These are phyloP conservation scores for Hypoxylon sp. DNA, from an alignment of 2,329 filamentous ascomycete genomes.

Conservation along the genomic window DNA sequence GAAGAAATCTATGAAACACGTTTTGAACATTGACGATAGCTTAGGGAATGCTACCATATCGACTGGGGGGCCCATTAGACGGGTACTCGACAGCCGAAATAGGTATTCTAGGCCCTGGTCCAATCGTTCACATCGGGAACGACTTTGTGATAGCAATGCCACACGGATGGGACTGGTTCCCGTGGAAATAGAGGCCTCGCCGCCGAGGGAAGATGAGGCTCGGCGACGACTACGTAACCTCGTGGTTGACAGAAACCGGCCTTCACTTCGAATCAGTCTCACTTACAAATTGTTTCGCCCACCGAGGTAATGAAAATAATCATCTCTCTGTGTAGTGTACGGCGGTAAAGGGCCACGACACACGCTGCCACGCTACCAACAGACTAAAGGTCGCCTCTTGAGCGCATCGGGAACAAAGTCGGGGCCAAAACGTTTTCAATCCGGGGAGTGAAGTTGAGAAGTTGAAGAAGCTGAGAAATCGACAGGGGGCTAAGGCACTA, in stretches of 20 bases:
- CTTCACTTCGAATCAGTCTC: constrained; percentile 13
- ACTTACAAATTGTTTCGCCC: constrained; percentile 7
- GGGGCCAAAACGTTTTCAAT: constrained; percentile 35
- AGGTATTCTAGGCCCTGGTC: constrained; percentile 15
- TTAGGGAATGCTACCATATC: constrained; percentile 40
- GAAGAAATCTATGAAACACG: constrained; percentile 51
- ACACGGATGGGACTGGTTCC: constrained; percentile 24
- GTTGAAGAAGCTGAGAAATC: constrained; percentile 18
- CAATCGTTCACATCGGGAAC: constrained; percentile 22
- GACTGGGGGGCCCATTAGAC: constrained; percentile 37
- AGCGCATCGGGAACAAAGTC: constrained; percentile 12
- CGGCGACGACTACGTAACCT: constrained; percentile 12
- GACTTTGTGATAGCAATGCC: constrained; percentile 38
- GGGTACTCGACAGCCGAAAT: constrained; percentile 42
- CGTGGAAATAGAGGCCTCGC: neutral
- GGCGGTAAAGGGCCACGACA: neutral
- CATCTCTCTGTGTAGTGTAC: neutral
- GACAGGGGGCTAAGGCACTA: constrained; percentile 36
- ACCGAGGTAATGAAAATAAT: neutral
- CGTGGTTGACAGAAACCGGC: constrained; percentile 1
- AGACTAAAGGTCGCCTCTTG: constrained; percentile 5
- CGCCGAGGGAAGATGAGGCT: constrained; percentile 25
- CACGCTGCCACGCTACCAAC: constrained; percentile 3
- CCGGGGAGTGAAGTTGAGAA: constrained; percentile 23
- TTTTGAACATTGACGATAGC: constrained; percentile 46